Percentiles rank a stretch among this genome's conserved stretches.
These are phyloP conservation scores for Aureobasidium sp. DNA, from an alignment of 2,329 filamentous ascomycete species.

Conservation along the genomic window DNA sequence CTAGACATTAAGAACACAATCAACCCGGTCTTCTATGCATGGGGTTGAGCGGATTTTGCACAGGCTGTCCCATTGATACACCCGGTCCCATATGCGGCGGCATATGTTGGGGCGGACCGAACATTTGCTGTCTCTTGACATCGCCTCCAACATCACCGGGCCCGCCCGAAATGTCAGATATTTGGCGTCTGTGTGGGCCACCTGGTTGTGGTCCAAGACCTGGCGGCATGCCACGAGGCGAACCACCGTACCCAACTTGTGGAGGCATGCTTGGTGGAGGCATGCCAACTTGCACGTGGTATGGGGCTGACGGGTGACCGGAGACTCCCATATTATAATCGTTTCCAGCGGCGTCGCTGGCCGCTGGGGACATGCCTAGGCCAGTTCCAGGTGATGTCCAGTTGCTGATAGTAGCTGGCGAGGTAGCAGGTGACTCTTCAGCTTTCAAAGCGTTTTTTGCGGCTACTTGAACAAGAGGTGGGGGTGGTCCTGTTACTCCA, in stretches of 20 bases:
- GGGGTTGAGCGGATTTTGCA: conserved; percentile 38
- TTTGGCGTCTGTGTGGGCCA: conserved; percentile 46
- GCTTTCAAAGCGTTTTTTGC: conserved; percentile 51
- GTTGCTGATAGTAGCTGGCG: conserved; percentile 51
- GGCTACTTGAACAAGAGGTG: conserved; percentile 43
- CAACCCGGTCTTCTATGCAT: conserved; percentile 41
- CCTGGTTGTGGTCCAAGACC: conserved; percentile 19
- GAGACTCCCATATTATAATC: conserved; percentile 38
- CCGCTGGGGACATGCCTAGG: conserved; percentile 49
- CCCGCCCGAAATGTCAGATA: conserved; percentile 53
- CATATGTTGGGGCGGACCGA: conserved; percentile 25
- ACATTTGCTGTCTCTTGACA: conserved; percentile 53
- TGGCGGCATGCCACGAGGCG: conserved; percentile 31
- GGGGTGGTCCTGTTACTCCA: conserved; percentile 40
- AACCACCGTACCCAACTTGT: conserved; percentile 32
- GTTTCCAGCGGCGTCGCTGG: conserved; percentile 36
- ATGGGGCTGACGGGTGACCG: conserved; percentile 29
- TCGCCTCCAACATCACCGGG: conserved; percentile 43
- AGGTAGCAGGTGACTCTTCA: conserved; percentile 55
- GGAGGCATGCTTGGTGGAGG: conserved; percentile 16
- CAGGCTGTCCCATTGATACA: conserved; percentile 31
- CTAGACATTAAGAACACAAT: not conserved
- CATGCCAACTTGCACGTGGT: conserved; percentile 24
- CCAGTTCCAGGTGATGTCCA: conserved; percentile 57
- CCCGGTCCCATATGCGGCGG: conserved; percentile 13